These are phyloP conservation scores for Aspergillus kassunensis DNA, from an alignment of 495 filamentous ascomycete species.

Conservation along the genomic window DNA sequence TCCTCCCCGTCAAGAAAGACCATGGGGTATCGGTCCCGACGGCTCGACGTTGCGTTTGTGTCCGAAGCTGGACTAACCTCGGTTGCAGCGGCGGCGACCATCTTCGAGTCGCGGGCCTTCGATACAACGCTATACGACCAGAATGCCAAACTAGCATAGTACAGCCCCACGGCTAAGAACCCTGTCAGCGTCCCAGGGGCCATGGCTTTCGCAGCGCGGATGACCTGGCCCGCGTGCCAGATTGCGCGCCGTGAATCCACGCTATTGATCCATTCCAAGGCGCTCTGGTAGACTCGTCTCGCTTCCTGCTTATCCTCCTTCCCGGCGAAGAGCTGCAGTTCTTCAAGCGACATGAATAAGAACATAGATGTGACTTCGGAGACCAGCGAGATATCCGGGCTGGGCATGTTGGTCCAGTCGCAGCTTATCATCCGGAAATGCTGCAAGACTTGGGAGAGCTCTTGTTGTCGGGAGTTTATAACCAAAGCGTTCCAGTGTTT, in stretches of 20 bases:
- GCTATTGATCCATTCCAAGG: conserved; percentile 51
- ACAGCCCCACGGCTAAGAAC: conserved; percentile 57
- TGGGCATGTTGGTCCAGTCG: conserved; percentile 16
- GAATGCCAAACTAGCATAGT: conserved; percentile 55
- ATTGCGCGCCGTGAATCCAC: conserved; percentile 51
- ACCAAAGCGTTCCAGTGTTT: conserved; percentile 46
- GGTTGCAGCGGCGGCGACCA: conserved; percentile 9
- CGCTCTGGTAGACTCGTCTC: conserved; percentile 45
- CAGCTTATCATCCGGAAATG: conserved; percentile 40
- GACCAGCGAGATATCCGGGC: conserved; percentile 39
- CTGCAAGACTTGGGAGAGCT: conserved; percentile 42
- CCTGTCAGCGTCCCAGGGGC: conserved; percentile 46
- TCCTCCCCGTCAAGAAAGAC: conserved; percentile 50
- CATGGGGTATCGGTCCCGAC: conserved; percentile 12
- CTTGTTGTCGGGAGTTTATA: conserved; percentile 48
- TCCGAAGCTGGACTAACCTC: conserved; percentile 7
- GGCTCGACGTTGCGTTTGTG: not conserved
- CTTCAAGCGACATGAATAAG: conserved; percentile 58
- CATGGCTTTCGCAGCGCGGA: conserved; percentile 50
- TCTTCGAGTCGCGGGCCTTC: conserved; percentile 25
- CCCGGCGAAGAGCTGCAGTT: conserved; percentile 61
- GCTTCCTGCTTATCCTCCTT: conserved; percentile 61
- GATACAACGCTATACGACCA: conserved; percentile 57
- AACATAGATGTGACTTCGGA: conserved; percentile 56
- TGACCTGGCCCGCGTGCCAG: conserved; percentile 60